A percentile compares a stretch with the other conserved stretches of the same genome.
These are phyloP conservation scores for Luffa aegyptiaca DNA, from an alignment of 306 rosid species.

Conservation along the genomic window DNA sequence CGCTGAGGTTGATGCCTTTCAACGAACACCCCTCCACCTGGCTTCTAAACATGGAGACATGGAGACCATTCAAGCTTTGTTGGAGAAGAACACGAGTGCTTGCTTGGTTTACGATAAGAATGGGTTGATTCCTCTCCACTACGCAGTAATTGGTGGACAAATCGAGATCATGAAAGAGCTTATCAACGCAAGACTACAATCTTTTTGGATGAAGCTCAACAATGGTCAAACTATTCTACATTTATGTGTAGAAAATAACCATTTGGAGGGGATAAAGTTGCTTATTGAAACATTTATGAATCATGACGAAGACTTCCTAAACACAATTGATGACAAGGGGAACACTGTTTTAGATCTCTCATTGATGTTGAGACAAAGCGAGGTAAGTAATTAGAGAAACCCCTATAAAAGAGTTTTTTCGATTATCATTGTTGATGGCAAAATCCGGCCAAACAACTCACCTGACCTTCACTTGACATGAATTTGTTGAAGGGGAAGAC, in stretches of 20 bases:
- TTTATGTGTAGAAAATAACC: not conserved
- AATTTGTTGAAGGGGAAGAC: too few relatives aligned
- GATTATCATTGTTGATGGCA: too few relatives aligned
- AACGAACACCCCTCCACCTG: not conserved
- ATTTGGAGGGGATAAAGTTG: not conserved
- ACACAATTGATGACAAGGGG: not conserved
- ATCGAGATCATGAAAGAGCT: not conserved
- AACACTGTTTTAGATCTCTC: not conserved
- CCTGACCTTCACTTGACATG: too few relatives aligned
- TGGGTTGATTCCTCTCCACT: conserved; percentile 4
- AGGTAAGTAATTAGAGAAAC: not conserved
- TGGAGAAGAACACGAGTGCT: not conserved
- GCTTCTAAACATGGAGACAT: not conserved
- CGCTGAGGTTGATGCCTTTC: not conserved
- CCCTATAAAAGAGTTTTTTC: too few relatives aligned
- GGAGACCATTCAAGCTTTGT: not conserved
- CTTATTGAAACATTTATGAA: not conserved
- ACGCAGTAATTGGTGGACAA: not conserved
- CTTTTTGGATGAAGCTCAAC: not conserved
- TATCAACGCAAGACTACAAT: not conserved
- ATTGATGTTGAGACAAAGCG: not conserved
- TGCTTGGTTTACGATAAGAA: not conserved
- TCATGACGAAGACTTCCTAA: not conserved
- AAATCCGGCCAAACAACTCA: too few relatives aligned
- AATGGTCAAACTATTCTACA: not conserved